Evolutionary conservation across 2,329 filamentous ascomycete species (phyloP).

Genomic region (Penicillium vulpinum): DNA sequence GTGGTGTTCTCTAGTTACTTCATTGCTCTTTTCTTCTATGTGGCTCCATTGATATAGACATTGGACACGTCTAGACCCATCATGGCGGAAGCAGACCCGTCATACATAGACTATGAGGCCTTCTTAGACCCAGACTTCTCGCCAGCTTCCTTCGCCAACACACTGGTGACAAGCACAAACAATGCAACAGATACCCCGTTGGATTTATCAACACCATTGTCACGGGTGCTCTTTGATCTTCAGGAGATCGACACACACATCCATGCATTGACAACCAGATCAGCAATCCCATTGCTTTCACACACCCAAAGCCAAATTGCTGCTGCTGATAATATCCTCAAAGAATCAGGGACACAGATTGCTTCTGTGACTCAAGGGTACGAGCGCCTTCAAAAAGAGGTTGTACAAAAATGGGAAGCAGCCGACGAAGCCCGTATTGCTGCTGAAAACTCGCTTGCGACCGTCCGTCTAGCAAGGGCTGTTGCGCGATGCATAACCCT

Average conservation of each 20-base stretch:
- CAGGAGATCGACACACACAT: conserved; percentile 98
- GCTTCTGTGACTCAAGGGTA: conserved; percentile 80
- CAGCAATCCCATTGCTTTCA: conserved; percentile 75
- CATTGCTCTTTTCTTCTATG: conserved; percentile 1
- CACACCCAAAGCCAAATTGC: conserved; percentile 74
- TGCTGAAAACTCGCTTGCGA: conserved; percentile 76
- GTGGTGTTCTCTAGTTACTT: neutral
- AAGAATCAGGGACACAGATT: conserved; percentile 77
- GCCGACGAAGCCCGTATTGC: conserved; percentile 80
- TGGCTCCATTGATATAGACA: neutral
- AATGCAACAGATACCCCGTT: conserved; percentile 86
- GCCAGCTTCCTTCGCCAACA: conserved; percentile 79
- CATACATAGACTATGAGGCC: conserved; percentile 94
- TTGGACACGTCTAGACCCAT: conserved; percentile 9
- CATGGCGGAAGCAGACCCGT: conserved; percentile 53
- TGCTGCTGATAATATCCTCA: conserved; percentile 70
- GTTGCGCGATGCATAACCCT: conserved; percentile 78
- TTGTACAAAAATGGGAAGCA: conserved; percentile 78
- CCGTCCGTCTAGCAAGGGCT: conserved; percentile 72
- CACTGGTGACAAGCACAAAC: conserved; percentile 84
- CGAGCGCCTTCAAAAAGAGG: conserved; percentile 79
- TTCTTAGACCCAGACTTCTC: conserved; percentile 84
- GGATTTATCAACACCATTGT: conserved; percentile 91
- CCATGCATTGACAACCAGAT: conserved; percentile 80
- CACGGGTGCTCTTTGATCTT: conserved; percentile 90